These are phyloP conservation scores for Pseudevernia furfuracea DNA, from an alignment of 495 filamentous ascomycete genomes.

Conservation along the genomic window DNA sequence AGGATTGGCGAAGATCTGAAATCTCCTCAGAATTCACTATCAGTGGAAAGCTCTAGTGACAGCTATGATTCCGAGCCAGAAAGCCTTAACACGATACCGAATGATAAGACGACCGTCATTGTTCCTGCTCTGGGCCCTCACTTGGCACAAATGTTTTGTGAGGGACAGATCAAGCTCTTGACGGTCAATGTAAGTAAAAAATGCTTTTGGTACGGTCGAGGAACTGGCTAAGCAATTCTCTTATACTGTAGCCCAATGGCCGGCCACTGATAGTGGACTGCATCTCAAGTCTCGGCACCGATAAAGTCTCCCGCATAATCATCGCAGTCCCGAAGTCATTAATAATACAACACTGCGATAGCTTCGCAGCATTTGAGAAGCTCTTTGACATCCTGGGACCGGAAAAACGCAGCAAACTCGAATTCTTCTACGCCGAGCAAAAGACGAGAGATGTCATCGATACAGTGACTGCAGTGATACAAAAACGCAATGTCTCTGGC, in stretches of 20 bases:
- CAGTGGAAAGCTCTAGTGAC: background rate
- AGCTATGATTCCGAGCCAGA: conserved; percentile 3
- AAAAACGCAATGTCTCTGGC: background rate
- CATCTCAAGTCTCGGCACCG: conserved; percentile 1
- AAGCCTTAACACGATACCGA: background rate
- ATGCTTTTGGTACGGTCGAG: background rate
- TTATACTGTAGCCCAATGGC: background rate
- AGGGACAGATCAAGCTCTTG: background rate
- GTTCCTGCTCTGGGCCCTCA: background rate
- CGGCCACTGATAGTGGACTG: background rate
- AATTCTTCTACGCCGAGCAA: conserved; percentile 2
- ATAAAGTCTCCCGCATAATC: conserved; percentile 5
- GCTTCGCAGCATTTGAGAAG: background rate
- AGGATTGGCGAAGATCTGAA: background rate
- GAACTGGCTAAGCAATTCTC: background rate
- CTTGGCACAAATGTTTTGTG: background rate
- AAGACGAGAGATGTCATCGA: conserved; percentile 6
- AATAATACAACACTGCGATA: background rate
- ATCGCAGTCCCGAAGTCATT: background rate
- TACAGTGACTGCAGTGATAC: background rate
- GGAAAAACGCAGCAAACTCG: background rate
- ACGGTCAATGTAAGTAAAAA: background rate
- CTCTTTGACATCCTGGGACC: background rate
- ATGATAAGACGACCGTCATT: background rate
- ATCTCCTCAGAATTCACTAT: background rate